Conservation (phyloP, 257 asterid genomes). For the Prunella vulgaris region DNA sequence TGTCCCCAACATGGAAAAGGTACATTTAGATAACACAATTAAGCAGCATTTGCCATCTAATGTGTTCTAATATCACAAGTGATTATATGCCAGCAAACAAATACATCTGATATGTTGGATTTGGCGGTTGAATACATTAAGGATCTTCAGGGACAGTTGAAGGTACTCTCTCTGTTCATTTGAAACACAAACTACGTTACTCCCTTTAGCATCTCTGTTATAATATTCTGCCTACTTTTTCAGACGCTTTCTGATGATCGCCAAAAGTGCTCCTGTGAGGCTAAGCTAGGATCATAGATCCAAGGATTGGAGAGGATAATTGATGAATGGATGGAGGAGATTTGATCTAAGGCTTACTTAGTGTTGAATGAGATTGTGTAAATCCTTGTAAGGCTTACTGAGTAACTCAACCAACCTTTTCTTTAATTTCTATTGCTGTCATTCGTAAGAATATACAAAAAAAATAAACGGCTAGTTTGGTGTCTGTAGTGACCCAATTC, state of each 20-base stretch:
- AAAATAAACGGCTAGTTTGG: neutral
- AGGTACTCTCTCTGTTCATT: slow-evolving; percentile 33
- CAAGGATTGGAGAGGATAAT: no score
- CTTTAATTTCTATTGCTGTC: neutral
- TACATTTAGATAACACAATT: neutral
- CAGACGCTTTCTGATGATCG: slow-evolving; percentile 56
- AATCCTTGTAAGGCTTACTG: neutral
- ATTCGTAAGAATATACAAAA: neutral
- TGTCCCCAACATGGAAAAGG: slow-evolving; percentile 93
- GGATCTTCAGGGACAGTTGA: slow-evolving; percentile 68
- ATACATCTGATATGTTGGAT: slow-evolving; percentile 89
- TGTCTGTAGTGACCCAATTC: slow-evolving; percentile 2
- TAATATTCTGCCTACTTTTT: neutral
- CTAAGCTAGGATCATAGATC: slow-evolving; percentile 25
- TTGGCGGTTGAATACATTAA: slow-evolving; percentile 88
- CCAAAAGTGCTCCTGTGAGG: slow-evolving; percentile 57
- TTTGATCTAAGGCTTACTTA: neutral
- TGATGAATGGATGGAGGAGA: neutral
- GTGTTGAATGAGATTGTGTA: neutral
- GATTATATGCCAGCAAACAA: slow-evolving; percentile 59
- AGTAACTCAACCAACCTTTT: neutral
- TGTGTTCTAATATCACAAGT: neutral
- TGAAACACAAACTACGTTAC: neutral
- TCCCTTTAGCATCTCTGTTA: neutral
- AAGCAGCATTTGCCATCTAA: neutral